These are phyloP conservation scores for Aspergillus awamori DNA, from an alignment of 2,329 filamentous ascomycete species.

Conservation along the genomic window DNA sequence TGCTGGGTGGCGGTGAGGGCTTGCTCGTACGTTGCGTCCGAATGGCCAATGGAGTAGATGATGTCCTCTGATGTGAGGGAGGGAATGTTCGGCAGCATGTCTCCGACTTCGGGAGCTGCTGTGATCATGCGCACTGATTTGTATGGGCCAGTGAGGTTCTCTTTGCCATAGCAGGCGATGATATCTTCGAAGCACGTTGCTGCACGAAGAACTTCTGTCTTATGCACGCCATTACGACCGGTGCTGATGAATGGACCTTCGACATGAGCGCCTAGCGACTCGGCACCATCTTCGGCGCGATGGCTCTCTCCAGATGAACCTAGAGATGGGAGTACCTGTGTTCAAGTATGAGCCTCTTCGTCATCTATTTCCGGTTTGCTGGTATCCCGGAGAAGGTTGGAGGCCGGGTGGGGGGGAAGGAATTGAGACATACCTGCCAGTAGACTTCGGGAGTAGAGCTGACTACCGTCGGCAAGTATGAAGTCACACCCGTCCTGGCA, in stretches of 20 bases:
- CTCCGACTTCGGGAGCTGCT: conserved; percentile 77
- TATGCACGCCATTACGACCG: conserved; percentile 85
- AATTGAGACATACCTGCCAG: conserved; percentile 60
- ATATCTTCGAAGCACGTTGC: conserved; percentile 65
- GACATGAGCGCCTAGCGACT: conserved; percentile 86
- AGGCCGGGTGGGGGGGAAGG: too few species aligned
- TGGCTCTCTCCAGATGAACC: conserved; percentile 68
- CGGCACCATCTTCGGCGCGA: conserved; percentile 68
- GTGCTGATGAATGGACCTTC: conserved; percentile 87
- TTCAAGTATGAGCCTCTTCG: background rate
- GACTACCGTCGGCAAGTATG: conserved; percentile 77
- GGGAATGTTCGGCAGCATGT: conserved; percentile 70
- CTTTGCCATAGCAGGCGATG: conserved; percentile 60
- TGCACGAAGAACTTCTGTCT: conserved; percentile 68
- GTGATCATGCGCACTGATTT: conserved; percentile 75
- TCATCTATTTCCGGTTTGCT: background rate
- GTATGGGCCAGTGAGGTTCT: conserved; percentile 58
- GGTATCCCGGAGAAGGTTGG: background rate
- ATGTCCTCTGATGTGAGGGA: conserved; percentile 68
- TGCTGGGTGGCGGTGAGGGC: conserved; percentile 70
- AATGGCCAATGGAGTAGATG: conserved; percentile 80
- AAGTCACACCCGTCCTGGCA: conserved; percentile 79
- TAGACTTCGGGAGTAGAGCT: conserved; percentile 82
- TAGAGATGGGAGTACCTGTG: conserved; percentile 68
- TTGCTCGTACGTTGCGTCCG: conserved; percentile 83